Base-by-base conservation (phyloP, 345 rosid genomes). In the Dipteronia dyeriana region DNA sequence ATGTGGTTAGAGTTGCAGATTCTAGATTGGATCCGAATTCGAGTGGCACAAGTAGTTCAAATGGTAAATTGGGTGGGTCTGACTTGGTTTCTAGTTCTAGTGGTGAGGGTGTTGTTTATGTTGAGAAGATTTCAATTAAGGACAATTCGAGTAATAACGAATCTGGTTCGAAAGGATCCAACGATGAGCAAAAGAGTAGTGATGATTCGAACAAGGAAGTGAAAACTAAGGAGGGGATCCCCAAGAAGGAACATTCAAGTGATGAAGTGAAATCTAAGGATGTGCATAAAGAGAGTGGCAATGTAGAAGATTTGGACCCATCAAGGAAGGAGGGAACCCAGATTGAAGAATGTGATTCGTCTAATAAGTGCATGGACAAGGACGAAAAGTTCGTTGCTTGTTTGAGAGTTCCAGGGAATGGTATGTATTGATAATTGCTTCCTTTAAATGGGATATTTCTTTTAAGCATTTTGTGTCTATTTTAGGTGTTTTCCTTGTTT, bases 401-500 rank as follows among this genome's bases (percentile, higher is more conserved):
- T 86, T 81, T 94, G 10, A 89, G 91, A 75, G 94, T 92, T 74
- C 91, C 97, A 0, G 97, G 98, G 78, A 87, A 89, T 70, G 95
- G 97, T 92, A 75, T 64, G 86, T 61, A n/a, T 74, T 47, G 19
- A n/a, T 59, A 8, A 56, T 4, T n/a, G 1, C 6, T 53, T 81
- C 59, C 41, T 39, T 19, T 66, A 22, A n/a, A 23, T 78, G 66
- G 20, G n/a, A 3, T 9, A 16, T 68, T 47, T 80, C 17, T 4
- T 73, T 49, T 14, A 19, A 38, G n/a, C 39, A 5, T 49, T 76
- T 41, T 43, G 9, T 25, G 16, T n/a, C 14, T 41, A 16, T n/a
- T 39, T 39, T 25, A 22, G 20, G 56, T 14, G n/a, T 17, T 54
- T 39, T 63, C 60, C 7, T 64, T 56, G 38, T 41, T 3, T 39